These are phyloP conservation scores for Fusarium devonianum DNA, from an alignment of 2,329 filamentous ascomycete species.

Conservation along the genomic window DNA sequence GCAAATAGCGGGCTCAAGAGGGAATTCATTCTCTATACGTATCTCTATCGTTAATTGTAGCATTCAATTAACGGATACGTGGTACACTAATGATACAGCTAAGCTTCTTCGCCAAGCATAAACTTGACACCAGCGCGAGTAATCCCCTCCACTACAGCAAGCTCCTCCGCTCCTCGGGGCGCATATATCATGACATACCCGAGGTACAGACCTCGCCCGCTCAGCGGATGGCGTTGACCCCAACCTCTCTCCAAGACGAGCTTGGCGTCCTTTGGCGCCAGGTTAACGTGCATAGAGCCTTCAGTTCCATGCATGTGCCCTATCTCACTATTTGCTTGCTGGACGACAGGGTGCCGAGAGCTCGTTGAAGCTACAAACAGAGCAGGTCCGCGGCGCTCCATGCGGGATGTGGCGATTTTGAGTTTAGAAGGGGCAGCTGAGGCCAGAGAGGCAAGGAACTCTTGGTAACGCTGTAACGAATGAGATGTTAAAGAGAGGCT, in stretches of 20 bases:
- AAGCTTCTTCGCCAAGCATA: slow-evolving; percentile 18
- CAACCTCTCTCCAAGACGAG: slow-evolving; percentile 20
- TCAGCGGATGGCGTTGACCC: slow-evolving; percentile 27
- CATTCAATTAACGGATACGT: too few species aligned
- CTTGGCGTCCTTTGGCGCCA: slow-evolving; percentile 24
- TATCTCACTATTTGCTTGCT: slow-evolving; percentile 11
- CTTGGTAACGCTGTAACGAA: slow-evolving; percentile 16
- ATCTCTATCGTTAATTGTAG: too few species aligned
- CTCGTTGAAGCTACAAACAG: slow-evolving; percentile 12
- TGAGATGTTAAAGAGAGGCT: background rate
- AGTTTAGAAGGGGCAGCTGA: slow-evolving; percentile 14
- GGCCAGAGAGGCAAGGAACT: slow-evolving; percentile 22
- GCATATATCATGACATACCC: slow-evolving; percentile 29
- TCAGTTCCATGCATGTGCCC: slow-evolving; percentile 29
- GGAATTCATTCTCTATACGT: too few species aligned
- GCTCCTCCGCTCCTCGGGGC: slow-evolving; percentile 17
- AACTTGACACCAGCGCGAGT: slow-evolving; percentile 16
- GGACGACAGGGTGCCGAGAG: slow-evolving; percentile 6
- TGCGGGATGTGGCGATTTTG: slow-evolving; percentile 22
- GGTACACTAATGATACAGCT: too few species aligned
- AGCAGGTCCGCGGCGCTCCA: slow-evolving; percentile 22
- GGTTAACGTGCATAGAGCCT: slow-evolving; percentile 25
- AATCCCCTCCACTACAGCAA: slow-evolving; percentile 12
- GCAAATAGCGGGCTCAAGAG: too few species aligned
- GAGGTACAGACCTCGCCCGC: slow-evolving; percentile 20